phyloP scores from a whole-genome alignment of 2,329 filamentous ascomycete genomes.

The Fusarium sp. region DNA sequence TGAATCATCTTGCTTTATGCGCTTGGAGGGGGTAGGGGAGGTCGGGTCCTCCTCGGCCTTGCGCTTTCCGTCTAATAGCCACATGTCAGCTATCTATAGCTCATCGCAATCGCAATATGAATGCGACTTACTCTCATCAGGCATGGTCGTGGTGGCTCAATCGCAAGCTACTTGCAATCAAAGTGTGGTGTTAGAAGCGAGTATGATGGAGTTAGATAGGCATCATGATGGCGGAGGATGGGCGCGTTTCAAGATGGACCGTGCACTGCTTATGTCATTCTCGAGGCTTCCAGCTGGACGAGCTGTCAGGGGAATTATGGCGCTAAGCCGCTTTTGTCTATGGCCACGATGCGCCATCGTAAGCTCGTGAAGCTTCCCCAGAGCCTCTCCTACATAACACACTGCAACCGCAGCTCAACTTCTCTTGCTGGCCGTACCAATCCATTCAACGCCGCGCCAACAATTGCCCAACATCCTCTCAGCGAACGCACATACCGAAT shows the following conservation, averaged over 20 bases:
- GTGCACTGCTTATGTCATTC: slow-evolving; percentile 47
- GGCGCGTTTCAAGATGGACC: slow-evolving; percentile 32
- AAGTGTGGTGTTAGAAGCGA: slow-evolving; percentile 19
- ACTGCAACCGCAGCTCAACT: slow-evolving; percentile 22
- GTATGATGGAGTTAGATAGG: slow-evolving; percentile 26
- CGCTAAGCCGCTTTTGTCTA: slow-evolving; percentile 47
- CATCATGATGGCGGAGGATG: slow-evolving; percentile 39
- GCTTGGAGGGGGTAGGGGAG: slow-evolving; percentile 69
- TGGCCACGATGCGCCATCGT: slow-evolving; percentile 49
- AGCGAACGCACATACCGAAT: not conserved
- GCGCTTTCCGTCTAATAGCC: slow-evolving; percentile 66
- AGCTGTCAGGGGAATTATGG: not conserved
- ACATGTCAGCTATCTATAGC: slow-evolving; percentile 5
- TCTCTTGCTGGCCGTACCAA: slow-evolving; percentile 11
- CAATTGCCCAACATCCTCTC: not conserved
- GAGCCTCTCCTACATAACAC: slow-evolving; percentile 30
- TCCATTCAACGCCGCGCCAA: slow-evolving; percentile 8
- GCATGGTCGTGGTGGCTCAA: slow-evolving; percentile 27
- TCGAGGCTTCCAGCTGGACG: not conserved
- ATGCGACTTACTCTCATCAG: slow-evolving; percentile 39
- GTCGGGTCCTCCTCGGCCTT: slow-evolving; percentile 73
- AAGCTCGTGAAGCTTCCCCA: slow-evolving; percentile 44
- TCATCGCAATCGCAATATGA: not conserved
- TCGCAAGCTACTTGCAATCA: not conserved
- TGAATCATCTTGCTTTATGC: slow-evolving; percentile 61